A percentile compares a stretch with the other conserved stretches of the same genome.
Conservation (phyloP, 2,329 filamentous ascomycete genomes). For the Penicillium aurantiogriseum region DNA sequence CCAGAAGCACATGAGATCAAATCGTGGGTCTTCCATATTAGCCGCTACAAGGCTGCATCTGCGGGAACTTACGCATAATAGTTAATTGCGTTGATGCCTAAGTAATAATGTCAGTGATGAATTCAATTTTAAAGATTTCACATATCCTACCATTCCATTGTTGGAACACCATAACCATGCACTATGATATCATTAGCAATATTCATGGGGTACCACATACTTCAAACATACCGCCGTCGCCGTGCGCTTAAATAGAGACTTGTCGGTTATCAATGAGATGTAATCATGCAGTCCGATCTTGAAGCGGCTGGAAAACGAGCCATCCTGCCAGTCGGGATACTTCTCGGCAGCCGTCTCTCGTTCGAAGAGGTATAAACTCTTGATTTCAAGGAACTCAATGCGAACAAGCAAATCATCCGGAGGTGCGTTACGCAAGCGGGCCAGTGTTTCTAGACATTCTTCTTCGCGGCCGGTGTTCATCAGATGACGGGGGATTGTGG, state of each 20-base stretch:
- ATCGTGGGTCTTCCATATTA: not conserved
- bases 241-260: slow-evolving; percentile 38
- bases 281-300: slow-evolving; percentile 58
- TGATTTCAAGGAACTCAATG: slow-evolving; percentile 75
- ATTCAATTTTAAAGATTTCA: not conserved
- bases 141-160: slow-evolving; percentile 50
- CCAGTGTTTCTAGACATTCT: slow-evolving; percentile 63
- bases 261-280: slow-evolving; percentile 33
- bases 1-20: not conserved
- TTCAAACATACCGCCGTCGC: slow-evolving; percentile 41
- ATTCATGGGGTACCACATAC: slow-evolving; percentile 40
- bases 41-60: not conserved
- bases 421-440: slow-evolving; percentile 62
- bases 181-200: slow-evolving; percentile 63
- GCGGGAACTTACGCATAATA: slow-evolving; percentile 37
- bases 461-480: slow-evolving; percentile 66
- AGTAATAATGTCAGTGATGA: not conserved
- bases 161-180: slow-evolving; percentile 39
- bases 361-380: slow-evolving; percentile 72
- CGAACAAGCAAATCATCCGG: slow-evolving; percentile 67
- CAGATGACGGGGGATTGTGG: slow-evolving; percentile 72
- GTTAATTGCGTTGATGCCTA: slow-evolving; percentile 44
- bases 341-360: slow-evolving; percentile 64
- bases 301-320: slow-evolving; percentile 61
- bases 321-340: slow-evolving; percentile 64